Base-by-base conservation (phyloP, 371 early-diverging fungal species). In the Chytridiales sp. region DNA sequence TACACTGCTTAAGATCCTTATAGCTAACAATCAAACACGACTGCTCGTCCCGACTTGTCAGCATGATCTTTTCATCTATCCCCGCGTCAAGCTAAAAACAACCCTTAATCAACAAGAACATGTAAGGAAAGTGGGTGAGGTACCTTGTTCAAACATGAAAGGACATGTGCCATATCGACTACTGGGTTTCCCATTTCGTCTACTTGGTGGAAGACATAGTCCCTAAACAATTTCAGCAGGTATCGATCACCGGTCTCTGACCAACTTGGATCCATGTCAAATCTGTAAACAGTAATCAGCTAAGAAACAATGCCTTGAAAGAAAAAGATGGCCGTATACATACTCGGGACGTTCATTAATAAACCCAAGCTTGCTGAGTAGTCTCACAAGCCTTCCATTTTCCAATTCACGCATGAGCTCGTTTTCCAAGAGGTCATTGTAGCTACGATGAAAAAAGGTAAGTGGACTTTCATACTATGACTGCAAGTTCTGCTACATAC, bases 201-300 rank as follows among this genome's bases (percentile, higher is more conserved):
- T 9, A 93, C 92, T 69, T 93, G 92, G 71, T 97, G 98, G 69
- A 98, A 98, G 19, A 97, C 88, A 67, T 92, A 95, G 68, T 97
- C 97, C 54, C 96, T 82, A 67, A 98, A 96, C 29, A 98, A 78
- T 70, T 93, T 94, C 56, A 96, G 86, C 47, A 96, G 82, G 69
- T 97, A 97, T 35, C 93, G 75, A 70, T 96, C 96, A 6, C 98
- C 98, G 0, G 94, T 94, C 70, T 98, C 97, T 6, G 94, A 86
- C 97, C 98, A 98, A 47, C 86, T 82, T 3, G 91, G 86, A 70
- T 95, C 95, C 76, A 87, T 80, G 41, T 87, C 89, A 66, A 88
- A 91, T 58, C 87, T 88, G 68, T 2, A 36, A 41, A 32, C 21
- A 48, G 9, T 4, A 53, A n/a, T 15, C 22, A 50, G 17, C 13